Evolutionary conservation across 2,329 filamentous ascomycete species (phyloP).

Genomic region (Canariomyces notabilis): DNA sequence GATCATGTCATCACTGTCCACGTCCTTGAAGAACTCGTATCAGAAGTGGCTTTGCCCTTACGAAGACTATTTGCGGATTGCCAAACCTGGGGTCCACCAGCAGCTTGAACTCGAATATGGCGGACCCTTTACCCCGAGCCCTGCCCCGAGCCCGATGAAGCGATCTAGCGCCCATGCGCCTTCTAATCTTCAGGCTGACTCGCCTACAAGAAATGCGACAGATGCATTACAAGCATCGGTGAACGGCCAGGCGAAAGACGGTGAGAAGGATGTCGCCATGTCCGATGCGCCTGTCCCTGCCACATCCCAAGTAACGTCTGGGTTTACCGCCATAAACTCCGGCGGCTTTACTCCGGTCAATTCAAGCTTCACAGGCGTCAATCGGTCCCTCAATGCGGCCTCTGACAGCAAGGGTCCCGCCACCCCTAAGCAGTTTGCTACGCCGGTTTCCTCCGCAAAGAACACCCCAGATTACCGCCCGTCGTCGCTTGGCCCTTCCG

Average conservation of each 20-base stretch:
- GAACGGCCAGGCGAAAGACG: slow-evolving; percentile 41
- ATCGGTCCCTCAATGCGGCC: slow-evolving; percentile 39
- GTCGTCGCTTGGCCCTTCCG: slow-evolving; percentile 48
- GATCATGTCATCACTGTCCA: slow-evolving; percentile 98
- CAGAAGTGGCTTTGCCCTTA: slow-evolving; percentile 96
- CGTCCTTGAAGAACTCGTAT: slow-evolving; percentile 96
- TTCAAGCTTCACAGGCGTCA: slow-evolving; percentile 62
- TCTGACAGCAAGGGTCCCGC: slow-evolving; percentile 52
- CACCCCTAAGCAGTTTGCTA: slow-evolving; percentile 56
- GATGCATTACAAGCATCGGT: slow-evolving; percentile 48
- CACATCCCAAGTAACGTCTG: slow-evolving; percentile 40
- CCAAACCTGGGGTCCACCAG: slow-evolving; percentile 94
- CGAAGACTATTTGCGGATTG: slow-evolving; percentile 85
- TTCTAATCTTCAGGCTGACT: slow-evolving; percentile 55
- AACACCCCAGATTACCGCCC: slow-evolving; percentile 61
- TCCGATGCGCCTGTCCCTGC: slow-evolving; percentile 39
- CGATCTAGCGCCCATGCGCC: slow-evolving; percentile 57
- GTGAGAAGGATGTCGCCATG: slow-evolving; percentile 46
- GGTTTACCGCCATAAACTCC: slow-evolving; percentile 58
- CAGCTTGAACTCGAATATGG: slow-evolving; percentile 91
- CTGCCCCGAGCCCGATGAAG: slow-evolving; percentile 65
- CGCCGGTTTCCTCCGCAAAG: slow-evolving; percentile 58
- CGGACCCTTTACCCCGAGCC: slow-evolving; percentile 77
- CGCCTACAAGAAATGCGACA: slow-evolving; percentile 57
- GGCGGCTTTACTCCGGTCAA: slow-evolving; percentile 73